Percentiles rank a stretch among this genome's conserved stretches.
phyloP scores from a whole-genome alignment of 805 yeast species.

The Starmerella apis region DNA sequence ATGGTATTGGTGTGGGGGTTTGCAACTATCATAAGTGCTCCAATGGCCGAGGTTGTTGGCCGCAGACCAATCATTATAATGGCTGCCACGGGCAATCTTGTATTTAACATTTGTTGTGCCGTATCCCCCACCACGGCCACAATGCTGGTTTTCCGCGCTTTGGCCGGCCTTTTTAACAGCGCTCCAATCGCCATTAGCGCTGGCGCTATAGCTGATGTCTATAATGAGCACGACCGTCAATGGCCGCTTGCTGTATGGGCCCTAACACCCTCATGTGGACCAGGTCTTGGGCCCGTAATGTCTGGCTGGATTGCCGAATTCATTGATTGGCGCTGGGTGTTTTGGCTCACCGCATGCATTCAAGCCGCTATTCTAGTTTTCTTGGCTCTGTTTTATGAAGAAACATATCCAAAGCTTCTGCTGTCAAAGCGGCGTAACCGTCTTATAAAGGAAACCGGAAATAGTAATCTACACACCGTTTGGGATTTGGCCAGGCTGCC shows the following conservation, averaged over 20 bases:
- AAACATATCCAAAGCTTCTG: conserved; percentile 50
- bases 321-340: conserved; percentile 53
- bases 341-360: conserved; percentile 47
- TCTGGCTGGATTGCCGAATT: conserved; percentile 48
- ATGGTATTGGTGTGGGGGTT: conserved; percentile 62
- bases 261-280: conserved; percentile 53
- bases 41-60: conserved; percentile 58
- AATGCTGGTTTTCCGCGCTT: conserved; percentile 47
- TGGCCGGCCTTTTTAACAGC: conserved; percentile 59
- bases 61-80: conserved; percentile 45
- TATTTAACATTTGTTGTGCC: conserved; percentile 45
- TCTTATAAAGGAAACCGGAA: conserved; percentile 46
- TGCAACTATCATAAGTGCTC: conserved; percentile 57
- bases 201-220: conserved; percentile 56
- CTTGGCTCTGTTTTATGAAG: conserved; percentile 41
- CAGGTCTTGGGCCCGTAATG: conserved; percentile 39
- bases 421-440: conserved; percentile 39
- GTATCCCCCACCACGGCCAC: conserved; percentile 47
- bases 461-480: conserved; percentile 46
- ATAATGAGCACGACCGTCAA: conserved; percentile 42
- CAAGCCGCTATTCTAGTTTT: conserved; percentile 40
- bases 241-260: conserved; percentile 48
- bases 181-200: conserved; percentile 63
- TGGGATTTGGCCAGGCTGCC: conserved; percentile 37
- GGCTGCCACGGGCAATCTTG: conserved; percentile 40